Evolutionary conservation across 768 basidiomycete genomes (phyloP).

Genomic region (Kwoniella pini): DNA sequence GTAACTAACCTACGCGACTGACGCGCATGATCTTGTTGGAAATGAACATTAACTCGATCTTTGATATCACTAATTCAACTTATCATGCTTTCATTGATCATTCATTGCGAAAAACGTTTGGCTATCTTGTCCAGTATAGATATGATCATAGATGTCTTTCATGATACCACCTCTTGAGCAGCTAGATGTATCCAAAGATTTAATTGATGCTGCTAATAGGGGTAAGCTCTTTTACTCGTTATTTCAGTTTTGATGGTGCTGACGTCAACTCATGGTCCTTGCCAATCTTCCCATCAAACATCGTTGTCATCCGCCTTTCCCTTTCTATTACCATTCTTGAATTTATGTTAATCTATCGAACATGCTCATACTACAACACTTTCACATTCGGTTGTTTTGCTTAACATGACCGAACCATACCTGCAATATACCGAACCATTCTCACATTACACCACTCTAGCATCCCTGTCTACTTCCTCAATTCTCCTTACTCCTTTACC

Average conservation of each 20-base stretch:
- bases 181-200: constrained; percentile 17
- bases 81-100: too few relatives aligned
- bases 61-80: too few relatives aligned
- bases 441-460: constrained; percentile 1
- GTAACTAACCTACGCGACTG: too few relatives aligned
- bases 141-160: too few relatives aligned
- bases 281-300: background rate
- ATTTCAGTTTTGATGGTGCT: background rate
- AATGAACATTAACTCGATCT: background rate
- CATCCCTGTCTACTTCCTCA: constrained; percentile 13
- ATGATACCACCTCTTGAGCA: constrained; percentile 32
- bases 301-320: background rate
- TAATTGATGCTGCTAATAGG: constrained; percentile 35
- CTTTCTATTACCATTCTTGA: too few relatives aligned
- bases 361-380: background rate
- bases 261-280: constrained; percentile 1
- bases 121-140: too few relatives aligned
- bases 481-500: constrained; percentile 18
- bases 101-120: too few relatives aligned
- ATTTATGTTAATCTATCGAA: background rate
- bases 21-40: constrained; percentile 17
- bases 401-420: constrained; percentile 4
- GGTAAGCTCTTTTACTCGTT: constrained; percentile 25
- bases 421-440: background rate
- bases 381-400: background rate